phyloP scores from a whole-genome alignment of 805 yeast species.

The Pichia phayaonensis region DNA sequence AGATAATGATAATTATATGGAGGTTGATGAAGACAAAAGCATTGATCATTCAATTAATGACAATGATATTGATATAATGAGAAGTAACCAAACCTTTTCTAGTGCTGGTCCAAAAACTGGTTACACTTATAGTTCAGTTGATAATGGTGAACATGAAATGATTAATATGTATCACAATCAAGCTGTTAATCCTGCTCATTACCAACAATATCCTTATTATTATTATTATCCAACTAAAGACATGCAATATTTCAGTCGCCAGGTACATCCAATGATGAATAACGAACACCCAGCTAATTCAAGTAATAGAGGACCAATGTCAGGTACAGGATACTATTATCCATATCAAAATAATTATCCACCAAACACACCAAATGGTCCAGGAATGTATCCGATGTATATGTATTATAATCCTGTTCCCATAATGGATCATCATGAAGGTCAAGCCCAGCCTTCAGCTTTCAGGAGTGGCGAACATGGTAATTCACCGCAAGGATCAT shows the following conservation, averaged over 20 bases:
- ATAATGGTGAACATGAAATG: conserved; percentile 17
- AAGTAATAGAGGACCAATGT: conserved; percentile 12
- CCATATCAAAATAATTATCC: conserved; percentile 24
- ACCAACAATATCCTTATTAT: conserved; percentile 21
- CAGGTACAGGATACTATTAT: conserved; percentile 20
- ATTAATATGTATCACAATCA: background rate
- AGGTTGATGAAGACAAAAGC: conserved; percentile 7
- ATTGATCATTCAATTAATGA: conserved; percentile 10
- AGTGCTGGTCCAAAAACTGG: conserved; percentile 23
- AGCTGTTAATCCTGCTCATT: conserved; percentile 1
- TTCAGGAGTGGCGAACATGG: background rate
- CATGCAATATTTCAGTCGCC: conserved; percentile 11
- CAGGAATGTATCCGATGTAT: conserved; percentile 24
- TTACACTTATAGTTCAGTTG: conserved; percentile 24
- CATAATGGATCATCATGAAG: conserved; percentile 1
- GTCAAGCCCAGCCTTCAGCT: background rate
- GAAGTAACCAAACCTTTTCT: conserved; percentile 22
- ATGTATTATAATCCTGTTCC: conserved; percentile 24
- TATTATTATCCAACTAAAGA: conserved; percentile 26
- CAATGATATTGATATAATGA: conserved; percentile 18
- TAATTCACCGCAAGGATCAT: background rate
- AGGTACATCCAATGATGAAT: background rate
- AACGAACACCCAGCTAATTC: background rate
- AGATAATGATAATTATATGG: conserved; percentile 5
- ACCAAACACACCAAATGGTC: conserved; percentile 10